Evolutionary conservation across 352 stramenopile genomes (phyloP), one percentile per base, ranked within the genome.

Genomic region (Phytopythium sindhum): DNA sequence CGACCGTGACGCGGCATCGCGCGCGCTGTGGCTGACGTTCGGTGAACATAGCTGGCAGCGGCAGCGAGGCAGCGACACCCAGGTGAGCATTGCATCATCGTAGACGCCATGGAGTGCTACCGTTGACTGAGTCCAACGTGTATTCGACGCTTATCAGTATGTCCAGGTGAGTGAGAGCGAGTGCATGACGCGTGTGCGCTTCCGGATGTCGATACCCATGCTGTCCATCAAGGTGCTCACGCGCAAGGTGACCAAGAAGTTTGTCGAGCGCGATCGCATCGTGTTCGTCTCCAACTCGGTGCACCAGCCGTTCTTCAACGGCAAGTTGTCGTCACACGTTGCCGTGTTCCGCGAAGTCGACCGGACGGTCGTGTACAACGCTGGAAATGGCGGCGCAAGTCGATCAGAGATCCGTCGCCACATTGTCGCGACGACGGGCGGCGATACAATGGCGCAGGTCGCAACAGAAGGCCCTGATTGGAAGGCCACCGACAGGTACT

Each of bases 291-390:
- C 55, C 9, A 26, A 39, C 55, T 60, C 55, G 24, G 19, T 60
- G n/a, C 55, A 60, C 17, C 55, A 60, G 37, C 55, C 55, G 8
- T 28, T 60, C 35, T 60, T 60, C 55, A 60, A 60, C 24, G 55
- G 55, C 55, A 29, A 50, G n/a, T 24, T 60, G 14, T 60, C 55
- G 8, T 39, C 55, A 4, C 55, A 24, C 19, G 55, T 26, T 23
- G 55, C 35, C 0, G 55, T 60, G 9, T 60, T 60, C 23, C 37
- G 37, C 10, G 55, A 60, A 23, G 39, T 52, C n/a, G 55, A 60
- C n/a, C 55, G 55, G 9, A 60, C 37, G 9, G 55, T 60, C 24
- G 39, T 60, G 24, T 45, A 57, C 29, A 14, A 24, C 29, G 37
- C 23, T 9, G 19, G 53, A 6, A 24, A 23, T 23, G n/a, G 15